Evolutionary conservation across 2,329 filamentous ascomycete genomes (phyloP), one percentile per base, ranked within the genome.

Genomic region (Boeremia exigua): DNA sequence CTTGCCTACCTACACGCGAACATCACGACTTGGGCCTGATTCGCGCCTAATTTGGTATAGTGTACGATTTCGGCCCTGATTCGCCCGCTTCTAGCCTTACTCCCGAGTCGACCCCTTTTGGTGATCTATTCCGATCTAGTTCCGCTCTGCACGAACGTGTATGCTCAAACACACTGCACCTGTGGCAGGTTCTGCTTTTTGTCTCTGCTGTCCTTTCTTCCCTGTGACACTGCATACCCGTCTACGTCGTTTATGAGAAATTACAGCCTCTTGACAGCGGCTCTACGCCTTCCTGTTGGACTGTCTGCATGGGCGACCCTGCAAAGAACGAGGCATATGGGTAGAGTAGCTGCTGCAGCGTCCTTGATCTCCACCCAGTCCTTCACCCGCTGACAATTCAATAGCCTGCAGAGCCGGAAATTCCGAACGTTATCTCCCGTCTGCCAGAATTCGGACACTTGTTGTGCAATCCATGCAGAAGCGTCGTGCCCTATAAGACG

Each of bases 1-100:
- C n/a, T n/a, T n/a, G n/a, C 29, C 28, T 44, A 46, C 44, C 52
- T 49, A 48, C 47, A 43, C 34, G 42, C 45, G 29, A 45, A 17
- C 33, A 17, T 32, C 39, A 30, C 54, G 47, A 50, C 17, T 27
- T 40, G 40, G 39, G 48, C 40, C 30, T 30, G 0, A 28, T 43
- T 43, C 47, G 29, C n/a, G 47, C 38, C 10, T n/a, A 34, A 34
- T 50, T 19, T 8, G 38, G 25, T n/a, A 17, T 50, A 50, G 47
- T 23, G 47, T 29, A 10, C 47, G 38, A 50, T 28, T 43, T 29
- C 38, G 14, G 47, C 47, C 38, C 47, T 49, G 19, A 34, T 12
- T 49, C 37, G 47, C 29, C 37, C 14, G n/a, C 47, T 36, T 30
- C 10, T 14, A 34, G 38, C 37, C 38, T 43, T 42, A 43, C 15